Base-by-base conservation (phyloP, 2,329 filamentous ascomycete species). In the Fusarium robinianum region DNA sequence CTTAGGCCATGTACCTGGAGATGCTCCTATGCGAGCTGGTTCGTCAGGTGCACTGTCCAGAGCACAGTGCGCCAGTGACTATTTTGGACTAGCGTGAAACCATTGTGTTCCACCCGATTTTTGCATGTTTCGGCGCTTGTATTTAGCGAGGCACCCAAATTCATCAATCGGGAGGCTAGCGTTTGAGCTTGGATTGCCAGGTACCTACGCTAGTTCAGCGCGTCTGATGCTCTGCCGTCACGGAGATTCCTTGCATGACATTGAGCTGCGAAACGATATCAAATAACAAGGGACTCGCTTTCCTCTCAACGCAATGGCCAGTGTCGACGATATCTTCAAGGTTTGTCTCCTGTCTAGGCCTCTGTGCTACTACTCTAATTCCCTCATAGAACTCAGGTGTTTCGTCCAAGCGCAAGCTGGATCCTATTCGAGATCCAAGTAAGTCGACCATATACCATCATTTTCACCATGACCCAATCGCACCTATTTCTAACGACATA, bases 341-440 rank as follows among this genome's bases (percentile, higher is more conserved):
- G 79, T 63, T 49, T 8, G 32, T 38, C 29, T 5, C 25, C 32
- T 19, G 14, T 23, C 9, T 11, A n/a, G 15, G n/a, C 14, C 11
- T 14, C 9, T 17, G 36, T 10, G 14, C 26, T 19, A 29, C 8
- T 23, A 22, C 11, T 12, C 48, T 62, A 54, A 60, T 41, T 37
- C 51, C 12, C 45, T 45, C 44, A 35, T 29, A 62, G 59, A 54
- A 46, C 41, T 56, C 73, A 14, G 74, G 76, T 46, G 63, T 72
- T 19, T 65, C 74, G 41, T 77, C 74, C 70, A 87, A 87, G 65
- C 77, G 83, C 58, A 86, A 84, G 66, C 69, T 83, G 40, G 81
- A 85, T 48, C 73, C 79, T 12, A 67, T 81, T 49, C 74, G 74
- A 60, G 80, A 86, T 65, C 81, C 82, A 49, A 83, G 82, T 86